phyloP scores from a whole-genome alignment of 148 eudicot species.

The Amaranthus cruentus region DNA sequence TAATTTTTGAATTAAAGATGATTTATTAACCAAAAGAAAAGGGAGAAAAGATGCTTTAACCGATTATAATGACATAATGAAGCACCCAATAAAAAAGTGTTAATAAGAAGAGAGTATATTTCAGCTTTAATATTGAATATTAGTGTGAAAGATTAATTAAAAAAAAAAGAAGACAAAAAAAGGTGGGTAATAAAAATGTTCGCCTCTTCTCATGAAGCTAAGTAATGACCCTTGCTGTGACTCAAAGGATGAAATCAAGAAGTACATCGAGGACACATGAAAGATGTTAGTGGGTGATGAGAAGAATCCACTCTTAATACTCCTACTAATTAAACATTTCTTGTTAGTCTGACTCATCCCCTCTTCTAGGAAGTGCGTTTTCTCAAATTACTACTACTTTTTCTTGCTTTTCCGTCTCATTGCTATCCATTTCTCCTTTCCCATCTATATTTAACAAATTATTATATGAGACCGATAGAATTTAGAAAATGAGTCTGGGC shows the following conservation, averaged over 20 bases:
- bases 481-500: too few relatives aligned
- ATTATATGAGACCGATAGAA: too few relatives aligned
- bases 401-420: background rate
- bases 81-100: conserved; percentile 8
- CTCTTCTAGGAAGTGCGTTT: conserved; percentile 23
- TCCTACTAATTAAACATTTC: conserved; percentile 8
- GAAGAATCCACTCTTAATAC: conserved; percentile 29
- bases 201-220: conserved; percentile 29
- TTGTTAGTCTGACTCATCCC: conserved; percentile 24
- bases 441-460: background rate
- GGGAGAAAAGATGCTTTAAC: background rate
- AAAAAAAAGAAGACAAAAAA: background rate
- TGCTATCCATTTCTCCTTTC: conserved; percentile 1
- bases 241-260: conserved; percentile 35
- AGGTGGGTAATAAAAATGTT: conserved; percentile 8
- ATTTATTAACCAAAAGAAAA: background rate
- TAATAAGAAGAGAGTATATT: conserved; percentile 3
- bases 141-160: conserved; percentile 5
- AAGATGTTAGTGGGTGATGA: conserved; percentile 35
- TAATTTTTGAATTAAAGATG: too few relatives aligned
- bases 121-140: conserved; percentile 18
- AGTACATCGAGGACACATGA: conserved; percentile 27
- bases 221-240: conserved; percentile 29
- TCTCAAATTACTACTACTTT: conserved; percentile 2
- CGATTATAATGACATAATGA: conserved; percentile 20